Conservation (phyloP, 2,329 filamentous ascomycete genomes). For the Elsinoe necatrix region DNA sequence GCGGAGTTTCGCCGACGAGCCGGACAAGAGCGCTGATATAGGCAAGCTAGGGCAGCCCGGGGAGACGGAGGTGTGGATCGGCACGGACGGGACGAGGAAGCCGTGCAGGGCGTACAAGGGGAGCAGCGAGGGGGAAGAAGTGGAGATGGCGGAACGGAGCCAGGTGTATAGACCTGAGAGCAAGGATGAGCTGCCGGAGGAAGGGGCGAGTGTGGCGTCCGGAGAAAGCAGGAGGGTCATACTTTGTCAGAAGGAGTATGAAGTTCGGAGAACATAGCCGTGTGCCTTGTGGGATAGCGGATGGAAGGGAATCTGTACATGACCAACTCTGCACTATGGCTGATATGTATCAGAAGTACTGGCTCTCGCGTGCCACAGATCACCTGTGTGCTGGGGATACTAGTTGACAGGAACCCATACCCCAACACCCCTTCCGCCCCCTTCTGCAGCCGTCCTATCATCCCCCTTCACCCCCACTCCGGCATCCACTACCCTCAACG, state of each 20-base stretch:
- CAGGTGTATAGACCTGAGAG: conserved; percentile 1
- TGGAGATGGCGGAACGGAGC: not conserved
- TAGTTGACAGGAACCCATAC: conserved; percentile 29
- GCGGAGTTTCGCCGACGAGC: conserved; percentile 8
- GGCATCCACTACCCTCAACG: conserved; percentile 69
- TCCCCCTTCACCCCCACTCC: conserved; percentile 57
- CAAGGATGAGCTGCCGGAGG: not conserved
- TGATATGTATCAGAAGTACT: too few relatives aligned
- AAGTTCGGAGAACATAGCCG: conserved; percentile 3
- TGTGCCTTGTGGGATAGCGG: too few relatives aligned
- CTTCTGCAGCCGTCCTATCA: conserved; percentile 27
- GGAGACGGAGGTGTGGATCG: conserved; percentile 4
- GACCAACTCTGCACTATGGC: too few relatives aligned
- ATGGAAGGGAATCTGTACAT: too few relatives aligned
- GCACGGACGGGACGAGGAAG: not conserved
- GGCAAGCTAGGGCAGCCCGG: conserved; percentile 11
- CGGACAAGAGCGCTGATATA: conserved; percentile 12
- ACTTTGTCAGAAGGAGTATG: conserved; percentile 4
- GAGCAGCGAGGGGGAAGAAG: not conserved
- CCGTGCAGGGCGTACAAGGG: not conserved
- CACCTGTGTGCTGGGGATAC: too few relatives aligned
- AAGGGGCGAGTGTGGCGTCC: not conserved
- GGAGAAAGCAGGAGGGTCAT: conserved; percentile 2
- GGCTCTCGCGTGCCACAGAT: too few relatives aligned
- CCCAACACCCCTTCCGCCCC: conserved; percentile 41